Conservation (phyloP, 169 alveolate species). For the Cyclospora cayetanensis region DNA sequence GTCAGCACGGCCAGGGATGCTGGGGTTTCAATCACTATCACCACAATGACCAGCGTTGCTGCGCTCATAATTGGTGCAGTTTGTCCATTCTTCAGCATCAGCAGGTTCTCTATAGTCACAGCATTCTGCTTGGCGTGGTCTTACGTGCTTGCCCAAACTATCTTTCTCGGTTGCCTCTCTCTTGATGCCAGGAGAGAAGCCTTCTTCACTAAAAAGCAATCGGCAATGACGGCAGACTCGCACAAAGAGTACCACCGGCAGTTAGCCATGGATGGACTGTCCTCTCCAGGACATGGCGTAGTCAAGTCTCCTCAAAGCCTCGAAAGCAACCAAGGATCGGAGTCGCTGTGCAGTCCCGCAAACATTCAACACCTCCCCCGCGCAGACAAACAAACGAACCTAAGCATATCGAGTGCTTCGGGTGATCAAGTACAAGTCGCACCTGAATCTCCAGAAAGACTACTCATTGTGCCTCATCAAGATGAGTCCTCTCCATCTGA, state of each 20-base stretch:
- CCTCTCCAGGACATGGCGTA: neutral
- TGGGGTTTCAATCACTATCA: slow-evolving; percentile 80
- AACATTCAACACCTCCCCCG: neutral
- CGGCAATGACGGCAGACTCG: neutral
- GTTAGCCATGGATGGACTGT: neutral
- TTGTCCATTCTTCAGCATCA: slow-evolving; percentile 76
- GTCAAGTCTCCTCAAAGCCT: slow-evolving; percentile 1
- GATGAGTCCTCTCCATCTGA: neutral
- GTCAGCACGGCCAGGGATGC: slow-evolving; percentile 79
- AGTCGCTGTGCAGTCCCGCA: neutral
- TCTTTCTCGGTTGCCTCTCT: slow-evolving; percentile 76
- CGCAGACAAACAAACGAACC: neutral
- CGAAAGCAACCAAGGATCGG: neutral
- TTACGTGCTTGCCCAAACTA: slow-evolving; percentile 76
- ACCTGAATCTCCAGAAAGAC: neutral
- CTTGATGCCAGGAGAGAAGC: slow-evolving; percentile 78
- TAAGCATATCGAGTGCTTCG: neutral
- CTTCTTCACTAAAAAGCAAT: neutral
- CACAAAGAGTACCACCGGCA: neutral
- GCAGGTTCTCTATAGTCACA: slow-evolving; percentile 77
- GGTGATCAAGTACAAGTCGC: neutral
- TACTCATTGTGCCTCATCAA: neutral
- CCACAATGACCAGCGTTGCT: slow-evolving; percentile 76
- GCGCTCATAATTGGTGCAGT: slow-evolving; percentile 78
- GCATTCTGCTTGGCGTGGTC: slow-evolving; percentile 79